Evolutionary conservation across 1,284 basidiomycete genomes (phyloP), one percentile per base, ranked within the genome.

Genomic region (Leucoagaricus sp.): DNA sequence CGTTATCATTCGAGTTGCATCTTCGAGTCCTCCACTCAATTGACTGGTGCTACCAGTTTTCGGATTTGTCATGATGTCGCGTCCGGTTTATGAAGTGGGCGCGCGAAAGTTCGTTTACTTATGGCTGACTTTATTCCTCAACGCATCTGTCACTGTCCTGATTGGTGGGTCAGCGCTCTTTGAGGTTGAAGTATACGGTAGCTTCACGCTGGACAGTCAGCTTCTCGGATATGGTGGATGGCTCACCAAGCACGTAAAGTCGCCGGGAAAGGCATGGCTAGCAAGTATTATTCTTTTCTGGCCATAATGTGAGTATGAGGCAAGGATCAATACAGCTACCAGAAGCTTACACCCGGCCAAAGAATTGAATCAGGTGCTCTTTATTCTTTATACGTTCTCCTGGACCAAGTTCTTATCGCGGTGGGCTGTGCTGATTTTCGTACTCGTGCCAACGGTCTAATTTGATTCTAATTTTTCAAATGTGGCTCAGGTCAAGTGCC

Each of bases 91-190:
- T 2, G 6, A 4, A 5, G 15, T 36, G 9, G 8, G 51, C 19
- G 4, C 44, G 28, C 42, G 44, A 53, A 33, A 57, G 17, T 49
- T 52, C 36, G 53, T 64, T 1, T 65, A 64, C 51, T 49, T 66
- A 41, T 63, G 65, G 60, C 61, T 64, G 57, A 62, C 59, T 15
- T 61, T 67, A 45, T 61, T 54, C 5, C 46, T 66, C 5, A 66
- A 61, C 47, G 23, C 55, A 26, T 59, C 54, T 40, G 36, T 67
- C 12, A 61, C 65, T 28, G 36, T 60, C 3, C 40, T 64, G 4
- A 67, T 61, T 44, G 61, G 64, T 66, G 47, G 15, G 58, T 48
- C 29, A 17, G 21, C 34, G 12, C 10, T 2, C 19, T 21, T 42
- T 19, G 6, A 25, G 8, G 6, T n/a, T 13, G 41, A 9, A 25